Evolutionary conservation across 2,329 filamentous ascomycete species (phyloP), one percentile per base, ranked within the genome.

Genomic region (Aspergillus sp.): DNA sequence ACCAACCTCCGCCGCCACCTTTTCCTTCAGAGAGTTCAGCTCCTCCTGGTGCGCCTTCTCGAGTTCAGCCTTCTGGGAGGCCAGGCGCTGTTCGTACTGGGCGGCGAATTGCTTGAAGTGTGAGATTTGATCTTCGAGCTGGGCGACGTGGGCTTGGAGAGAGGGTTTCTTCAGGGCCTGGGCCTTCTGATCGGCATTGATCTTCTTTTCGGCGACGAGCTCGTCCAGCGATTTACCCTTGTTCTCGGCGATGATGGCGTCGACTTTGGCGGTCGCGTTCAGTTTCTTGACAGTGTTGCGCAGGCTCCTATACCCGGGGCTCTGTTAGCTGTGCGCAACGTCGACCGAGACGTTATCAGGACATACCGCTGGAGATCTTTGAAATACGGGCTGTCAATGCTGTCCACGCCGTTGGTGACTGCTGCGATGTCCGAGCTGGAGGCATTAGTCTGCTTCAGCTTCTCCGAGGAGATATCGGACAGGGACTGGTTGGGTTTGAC

Each of bases 221-320:
- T 86, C 81, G 57, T 87, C 83, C 41, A 87, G 78, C 5, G 82
- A 78, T 56, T 80, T 76, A 53, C 74, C 77, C 5, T 82, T 81
- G 68, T 86, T 81, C 58, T 85, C 84, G 50, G 79, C 78, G 57
- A 86, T 70, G 60, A 86, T 81, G 16, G 77, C 68, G 59, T 87
- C 82, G 60, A 84, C 78, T 70, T 85, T 87, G 50, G 80, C 71
- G 61, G 81, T 82, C 50, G 77, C 76, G 60, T 81, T 81, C 66
- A 97, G 86, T 78, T 97, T 97, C 83, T 97, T 97, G 79, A 86
- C 88, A 67, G 94, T 78, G 73, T 94, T 96, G 68, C 93, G 91
- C 64, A 97, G 89, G 73, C 85, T 91, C 81, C 91, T 96, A 55
- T 42, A 58, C 3, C 20, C 14, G 3, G 2, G 21, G 29, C 9